Evolutionary conservation across 495 filamentous ascomycete species (phyloP), one percentile per base, ranked within the genome.

Genomic region (Oidiodendron maius): DNA sequence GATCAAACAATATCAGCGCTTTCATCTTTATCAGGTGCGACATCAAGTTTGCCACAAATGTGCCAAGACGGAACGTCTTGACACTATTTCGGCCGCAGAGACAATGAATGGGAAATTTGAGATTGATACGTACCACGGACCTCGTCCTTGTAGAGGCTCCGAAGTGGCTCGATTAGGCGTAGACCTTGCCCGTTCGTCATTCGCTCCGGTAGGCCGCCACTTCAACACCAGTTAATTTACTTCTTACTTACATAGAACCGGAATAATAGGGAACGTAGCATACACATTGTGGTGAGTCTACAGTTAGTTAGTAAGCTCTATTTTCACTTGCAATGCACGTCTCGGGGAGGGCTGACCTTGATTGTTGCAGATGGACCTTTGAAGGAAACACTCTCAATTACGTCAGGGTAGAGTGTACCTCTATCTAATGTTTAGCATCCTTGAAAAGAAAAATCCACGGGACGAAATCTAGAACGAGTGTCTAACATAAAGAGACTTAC

Each of bases 311-410:
- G 28, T 46, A 46, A 35, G 17, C 23, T 16, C 35, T 35, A 17
- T 34, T 15, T 46, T 46, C 25, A 45, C 42, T 36, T 46, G 16
- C 15, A 46, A 46, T 46, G 44, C 30, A 35, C 15, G 35, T 46
- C 28, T 46, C 25, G 28, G 44, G 28, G 26, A 35, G 15, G 44
- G 30, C 44, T 46, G 30, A 60, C 66, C 66, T 93, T 94, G 61
- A 95, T 93, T 3, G 89, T 94, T 23, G 77, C 76, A n/a, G 74
- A 80, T 17, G 88, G 87, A 0, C 86, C 88, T 67, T 87, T 87
- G 77, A 89, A 90, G 40, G 78, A 83, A 52, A 91, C 77, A 55
- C 75, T 81, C 62, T 89, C 87, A 55, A 91, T 90, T 42, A 90
- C 83, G 63, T 89, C 84, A 20, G 76, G 82, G 61, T 88, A 90